A percentile compares a stretch with the other conserved stretches of the same genome.
Evolutionary conservation across 345 rosid genomes (phyloP).

Genomic region (Eucalyptus coolabah): DNA sequence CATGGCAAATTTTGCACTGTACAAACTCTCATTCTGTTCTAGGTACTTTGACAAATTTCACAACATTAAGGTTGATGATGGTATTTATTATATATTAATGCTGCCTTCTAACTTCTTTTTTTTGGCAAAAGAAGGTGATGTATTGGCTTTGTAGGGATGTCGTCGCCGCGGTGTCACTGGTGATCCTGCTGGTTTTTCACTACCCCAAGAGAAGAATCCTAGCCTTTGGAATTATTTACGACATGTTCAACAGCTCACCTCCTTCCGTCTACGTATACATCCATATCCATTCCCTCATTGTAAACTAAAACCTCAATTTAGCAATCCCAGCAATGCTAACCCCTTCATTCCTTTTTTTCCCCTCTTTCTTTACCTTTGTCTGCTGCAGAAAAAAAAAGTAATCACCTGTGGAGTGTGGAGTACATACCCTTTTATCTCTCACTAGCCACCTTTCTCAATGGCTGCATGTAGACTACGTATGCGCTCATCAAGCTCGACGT

Average conservation of each 20-base stretch:
- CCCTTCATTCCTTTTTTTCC: too few species aligned
- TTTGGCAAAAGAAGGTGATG: slow-evolving; percentile 8
- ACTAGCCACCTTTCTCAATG: slow-evolving; percentile 18
- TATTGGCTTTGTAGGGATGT: background rate
- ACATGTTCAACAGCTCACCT: slow-evolving; percentile 21
- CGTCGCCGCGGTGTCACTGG: background rate
- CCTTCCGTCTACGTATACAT: background rate
- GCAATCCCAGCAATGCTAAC: background rate
- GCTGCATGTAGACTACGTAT: slow-evolving; percentile 19
- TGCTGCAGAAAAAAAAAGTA: slow-evolving; percentile 18
- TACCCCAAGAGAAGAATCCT: background rate
- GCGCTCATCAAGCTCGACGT: slow-evolving; percentile 24
- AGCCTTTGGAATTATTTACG: slow-evolving; percentile 8
- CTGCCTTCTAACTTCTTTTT: background rate
- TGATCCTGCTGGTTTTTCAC: background rate
- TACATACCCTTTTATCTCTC: slow-evolving; percentile 37
- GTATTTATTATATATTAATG: background rate
- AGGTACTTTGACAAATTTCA: background rate
- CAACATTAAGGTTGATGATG: background rate
- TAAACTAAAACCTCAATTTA: background rate
- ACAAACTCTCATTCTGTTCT: background rate
- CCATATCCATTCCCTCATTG: background rate
- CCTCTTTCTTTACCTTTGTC: background rate
- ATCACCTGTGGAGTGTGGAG: slow-evolving; percentile 24
- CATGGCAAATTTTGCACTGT: background rate